These are phyloP conservation scores for Solanum medicagineum DNA, from an alignment of 257 asterid genomes.

Conservation along the genomic window DNA sequence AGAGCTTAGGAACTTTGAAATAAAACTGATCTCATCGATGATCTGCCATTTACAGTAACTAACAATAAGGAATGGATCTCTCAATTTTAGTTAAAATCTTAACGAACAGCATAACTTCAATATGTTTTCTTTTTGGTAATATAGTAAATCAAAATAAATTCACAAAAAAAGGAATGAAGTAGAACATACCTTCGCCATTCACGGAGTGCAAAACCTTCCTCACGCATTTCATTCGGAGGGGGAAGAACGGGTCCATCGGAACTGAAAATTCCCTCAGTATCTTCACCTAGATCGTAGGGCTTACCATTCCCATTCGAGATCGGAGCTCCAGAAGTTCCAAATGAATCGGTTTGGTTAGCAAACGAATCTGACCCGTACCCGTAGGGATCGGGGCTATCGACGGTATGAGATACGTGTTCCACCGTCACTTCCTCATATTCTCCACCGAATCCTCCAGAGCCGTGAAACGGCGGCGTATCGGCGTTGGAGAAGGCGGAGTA, in stretches of 20 bases:
- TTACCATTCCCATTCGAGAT: constrained; percentile 61
- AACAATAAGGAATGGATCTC: not conserved
- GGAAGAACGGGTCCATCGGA: constrained; percentile 82
- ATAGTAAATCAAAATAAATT: not conserved
- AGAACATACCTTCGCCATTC: constrained; percentile 81
- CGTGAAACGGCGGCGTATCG: constrained; percentile 39
- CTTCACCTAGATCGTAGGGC: constrained; percentile 35
- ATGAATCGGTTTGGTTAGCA: constrained; percentile 9
- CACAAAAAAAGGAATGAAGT: not conserved
- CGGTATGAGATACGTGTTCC: constrained; percentile 36
- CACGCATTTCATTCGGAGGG: constrained; percentile 75
- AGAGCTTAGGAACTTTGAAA: not conserved
- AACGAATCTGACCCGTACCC: constrained; percentile 34
- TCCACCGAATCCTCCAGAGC: constrained; percentile 25
- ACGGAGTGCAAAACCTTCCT: constrained; percentile 74
- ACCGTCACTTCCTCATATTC: constrained; percentile 48
- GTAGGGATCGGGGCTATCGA: constrained; percentile 61
- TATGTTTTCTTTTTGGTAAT: not conserved
- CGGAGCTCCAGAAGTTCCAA: constrained; percentile 55
- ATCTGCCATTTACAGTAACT: not conserved
- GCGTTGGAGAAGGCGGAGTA: constrained; percentile 7
- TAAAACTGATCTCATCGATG: not conserved
- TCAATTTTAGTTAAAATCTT: not conserved
- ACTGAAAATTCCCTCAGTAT: constrained; percentile 59
- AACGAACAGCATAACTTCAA: not conserved